Evolutionary conservation across 1,139 yeast species (phyloP).

Genomic region (Suhomyces chickasaworum): DNA sequence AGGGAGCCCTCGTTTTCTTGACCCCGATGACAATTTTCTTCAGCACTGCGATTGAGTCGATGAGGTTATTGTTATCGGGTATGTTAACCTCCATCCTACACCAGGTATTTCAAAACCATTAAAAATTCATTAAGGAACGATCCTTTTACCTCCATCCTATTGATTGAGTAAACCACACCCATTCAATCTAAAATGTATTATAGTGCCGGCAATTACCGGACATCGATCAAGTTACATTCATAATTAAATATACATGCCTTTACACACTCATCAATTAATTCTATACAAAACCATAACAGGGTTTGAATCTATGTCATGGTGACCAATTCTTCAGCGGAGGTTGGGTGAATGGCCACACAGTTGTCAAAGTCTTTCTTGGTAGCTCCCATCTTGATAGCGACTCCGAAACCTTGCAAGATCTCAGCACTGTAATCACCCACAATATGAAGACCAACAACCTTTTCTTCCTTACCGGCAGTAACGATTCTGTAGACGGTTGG

Average conservation of each 20-base stretch:
- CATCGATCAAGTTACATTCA: background rate
- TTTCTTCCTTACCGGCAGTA: slow-evolving; percentile 78
- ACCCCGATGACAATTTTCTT: too few species aligned
- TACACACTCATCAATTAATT: background rate
- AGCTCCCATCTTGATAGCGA: slow-evolving; percentile 97
- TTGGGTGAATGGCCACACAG: slow-evolving; percentile 98
- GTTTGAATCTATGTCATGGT: slow-evolving; percentile 60
- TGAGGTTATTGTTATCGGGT: too few species aligned
- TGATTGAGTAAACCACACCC: too few species aligned
- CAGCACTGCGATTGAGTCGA: too few species aligned
- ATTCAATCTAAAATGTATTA: background rate
- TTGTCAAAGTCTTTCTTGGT: slow-evolving; percentile 92
- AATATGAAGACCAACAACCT: slow-evolving; percentile 91
- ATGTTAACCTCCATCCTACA: too few species aligned
- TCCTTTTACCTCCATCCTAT: too few species aligned
- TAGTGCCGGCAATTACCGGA: background rate
- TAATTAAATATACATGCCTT: background rate
- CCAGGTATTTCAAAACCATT: too few species aligned
- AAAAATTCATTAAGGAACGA: too few species aligned
- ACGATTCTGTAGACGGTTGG: slow-evolving; percentile 88
- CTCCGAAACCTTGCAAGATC: slow-evolving; percentile 97
- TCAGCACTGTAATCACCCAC: slow-evolving; percentile 91
- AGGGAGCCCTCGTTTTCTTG: too few species aligned
- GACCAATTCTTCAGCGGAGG: slow-evolving; percentile 96
- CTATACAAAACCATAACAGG: background rate